Base-by-base conservation (phyloP, 2,329 filamentous ascomycete genomes). In the Fusarium phyllophilum region DNA sequence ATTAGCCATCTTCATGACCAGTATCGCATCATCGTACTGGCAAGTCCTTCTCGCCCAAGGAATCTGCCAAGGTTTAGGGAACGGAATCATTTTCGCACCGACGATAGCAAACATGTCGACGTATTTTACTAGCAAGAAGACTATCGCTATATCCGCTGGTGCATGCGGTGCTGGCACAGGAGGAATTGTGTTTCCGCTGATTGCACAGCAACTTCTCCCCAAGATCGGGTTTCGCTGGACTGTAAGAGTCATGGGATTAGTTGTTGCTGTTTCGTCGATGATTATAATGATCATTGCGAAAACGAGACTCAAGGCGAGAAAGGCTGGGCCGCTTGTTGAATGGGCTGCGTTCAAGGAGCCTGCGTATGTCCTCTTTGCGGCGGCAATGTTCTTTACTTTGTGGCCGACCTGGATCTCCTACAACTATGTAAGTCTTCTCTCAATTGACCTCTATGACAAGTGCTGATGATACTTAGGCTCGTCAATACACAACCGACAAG, bases 191-290 rank as follows among this genome's bases (percentile, higher is more conserved):
- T 93, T 91, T 77, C 91, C 91, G 0, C 83, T 89, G 4, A 85
- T 89, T 24, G 84, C 88, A 3, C 83, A 86, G 75, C 86, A 89
- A 61, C 80, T 92, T 17, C 81, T 92, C 4, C 88, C 90, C 0
- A 84, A 83, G 24, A 81, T 92, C 8, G 91, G 91, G 0, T 93
- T 92, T 75, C 84, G 85, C 0, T 92, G 90, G 90, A 91, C 91
- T 0, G 85, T 91, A n/a, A 84, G 91, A 0, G 85, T 87, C 0
- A 85, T 92, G 70, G 91, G 88, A 0, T 87, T 93, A 58, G 85
- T 93, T 38, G 88, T 89, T 33, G 72, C 92, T 5, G 85, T 81
- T 1, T 83, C 77, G 0, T 81, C 84, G 0, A 75, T 84, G 8
- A 78, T 84, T 3, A 74, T 86, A 24, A 64, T 86, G 15, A 11